These are phyloP conservation scores for Achlya hypogyna DNA, from an alignment of 352 stramenopile genomes.

Conservation along the genomic window DNA sequence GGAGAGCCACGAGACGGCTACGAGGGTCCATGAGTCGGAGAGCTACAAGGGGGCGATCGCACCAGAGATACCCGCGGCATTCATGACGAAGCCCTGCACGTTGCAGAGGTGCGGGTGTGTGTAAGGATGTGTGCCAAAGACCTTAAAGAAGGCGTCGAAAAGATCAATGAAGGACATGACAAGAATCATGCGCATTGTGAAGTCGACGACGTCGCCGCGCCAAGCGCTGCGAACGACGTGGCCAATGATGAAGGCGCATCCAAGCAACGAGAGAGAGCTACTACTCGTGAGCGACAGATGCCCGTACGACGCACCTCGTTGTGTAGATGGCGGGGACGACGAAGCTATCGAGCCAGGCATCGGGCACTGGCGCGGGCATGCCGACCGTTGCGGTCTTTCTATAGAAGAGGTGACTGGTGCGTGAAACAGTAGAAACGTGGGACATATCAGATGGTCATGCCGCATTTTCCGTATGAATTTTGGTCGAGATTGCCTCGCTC, in stretches of 20 bases:
- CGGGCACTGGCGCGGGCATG: background rate
- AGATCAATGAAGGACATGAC: slow-evolving; percentile 68
- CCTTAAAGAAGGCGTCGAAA: slow-evolving; percentile 22
- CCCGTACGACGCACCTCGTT: background rate
- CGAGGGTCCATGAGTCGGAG: background rate
- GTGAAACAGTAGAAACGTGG: too few relatives aligned
- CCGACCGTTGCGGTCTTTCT: background rate
- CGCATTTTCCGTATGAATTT: too few relatives aligned
- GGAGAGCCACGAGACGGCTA: slow-evolving; percentile 27
- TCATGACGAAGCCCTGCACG: slow-evolving; percentile 44
- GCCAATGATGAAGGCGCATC: background rate
- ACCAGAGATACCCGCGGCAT: slow-evolving; percentile 42
- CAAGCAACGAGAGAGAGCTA: background rate
- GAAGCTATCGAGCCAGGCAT: background rate
- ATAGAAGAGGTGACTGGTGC: too few relatives aligned
- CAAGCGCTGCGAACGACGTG: background rate
- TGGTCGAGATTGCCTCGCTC: too few relatives aligned
- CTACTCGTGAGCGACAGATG: background rate
- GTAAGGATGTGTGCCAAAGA: slow-evolving; percentile 23
- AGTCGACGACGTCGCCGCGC: slow-evolving; percentile 33
- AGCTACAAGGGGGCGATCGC: background rate
- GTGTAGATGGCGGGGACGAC: background rate
- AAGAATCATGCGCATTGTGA: slow-evolving; percentile 57
- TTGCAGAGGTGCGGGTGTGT: slow-evolving; percentile 29
- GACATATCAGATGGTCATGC: too few relatives aligned